These are phyloP conservation scores for Aspergillus sclerotiicarbonarius DNA, from an alignment of 495 filamentous ascomycete genomes.

Conservation along the genomic window DNA sequence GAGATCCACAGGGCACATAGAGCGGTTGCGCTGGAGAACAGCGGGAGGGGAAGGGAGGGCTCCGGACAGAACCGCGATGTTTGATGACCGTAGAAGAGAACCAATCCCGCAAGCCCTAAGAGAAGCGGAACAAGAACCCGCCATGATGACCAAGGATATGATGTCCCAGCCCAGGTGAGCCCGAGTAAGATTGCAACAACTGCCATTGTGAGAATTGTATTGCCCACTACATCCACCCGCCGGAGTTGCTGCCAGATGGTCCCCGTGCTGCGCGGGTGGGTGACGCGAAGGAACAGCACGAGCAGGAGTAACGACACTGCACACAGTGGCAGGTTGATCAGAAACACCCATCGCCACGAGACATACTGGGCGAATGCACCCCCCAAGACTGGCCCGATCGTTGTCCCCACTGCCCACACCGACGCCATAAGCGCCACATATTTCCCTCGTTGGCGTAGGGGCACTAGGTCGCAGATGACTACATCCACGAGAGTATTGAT, in stretches of 20 bases:
- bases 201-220: slow-evolving; percentile 46
- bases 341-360: slow-evolving; percentile 44
- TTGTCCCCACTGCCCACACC: slow-evolving; percentile 66
- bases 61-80: slow-evolving; percentile 16
- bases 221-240: slow-evolving; percentile 50
- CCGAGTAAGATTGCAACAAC: slow-evolving; percentile 48
- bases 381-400: slow-evolving; percentile 65
- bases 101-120: slow-evolving; percentile 41
- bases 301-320: slow-evolving; percentile 10
- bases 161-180: slow-evolving; percentile 48
- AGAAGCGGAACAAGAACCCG: slow-evolving; percentile 48
- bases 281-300: slow-evolving; percentile 16
- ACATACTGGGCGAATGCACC: slow-evolving; percentile 65
- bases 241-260: slow-evolving; percentile 29
- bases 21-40: slow-evolving; percentile 32
- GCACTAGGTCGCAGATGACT: slow-evolving; percentile 65
- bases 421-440: slow-evolving; percentile 51
- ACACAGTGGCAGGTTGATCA: slow-evolving; percentile 20
- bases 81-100: slow-evolving; percentile 34
- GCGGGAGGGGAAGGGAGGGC: slow-evolving; percentile 39
- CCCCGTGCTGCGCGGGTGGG: slow-evolving; percentile 1
- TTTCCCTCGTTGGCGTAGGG: slow-evolving; percentile 41
- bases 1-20: slow-evolving; percentile 14
- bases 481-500: slow-evolving; percentile 66
- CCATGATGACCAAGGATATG: slow-evolving; percentile 44